Evolutionary conservation across 164 flowering plant species (phyloP), one percentile per base, ranked within the genome.

Genomic region (Houttuynia cordata): DNA sequence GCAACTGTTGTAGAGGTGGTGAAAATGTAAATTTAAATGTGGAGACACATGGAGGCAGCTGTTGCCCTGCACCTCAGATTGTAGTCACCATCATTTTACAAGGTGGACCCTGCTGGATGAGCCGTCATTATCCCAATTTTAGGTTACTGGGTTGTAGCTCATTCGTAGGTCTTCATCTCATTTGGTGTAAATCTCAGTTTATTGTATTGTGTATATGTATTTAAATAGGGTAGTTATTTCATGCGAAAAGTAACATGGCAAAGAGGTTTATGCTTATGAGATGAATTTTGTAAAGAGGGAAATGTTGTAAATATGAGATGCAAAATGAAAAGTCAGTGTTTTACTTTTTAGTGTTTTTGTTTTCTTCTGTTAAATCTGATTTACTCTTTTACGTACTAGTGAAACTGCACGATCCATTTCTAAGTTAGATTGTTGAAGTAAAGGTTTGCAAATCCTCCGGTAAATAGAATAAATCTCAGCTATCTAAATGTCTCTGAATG

Each of bases 241-340:
- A 45, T 5, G 23, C 41, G 17, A 52, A 41, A 60, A n/a, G 13
- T 13, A 24, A 17, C 10, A 30, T 41, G 53, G 49, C 14, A 19
- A 23, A 17, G 25, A 25, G 47, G 59, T 24, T 15, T 22, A 18
- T 47, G 17, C 10, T 19, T 0, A 37, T 30, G 37, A 24, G 40
- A 21, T 22, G 75, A 76, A 66, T 83, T 83, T 79, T 81, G 88
- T 81, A 76, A 76, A 61, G 68, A 63, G 79, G 67, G 60, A 70
- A 71, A 70, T 67, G 71, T 47, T 84, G 84, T 84, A 79, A 69
- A 81, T 81, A 82, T 72, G 87, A 78, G 84, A 59, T 78, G 84
- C 80, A 82, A 76, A n/a, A 30, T 72, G 71, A 8, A 64, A 70
- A 71, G 60, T 53, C 62, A 73, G 45, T 62, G 24, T 47, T 24